phyloP scores from a whole-genome alignment of 352 stramenopile genomes.

The Pythium sp. region DNA sequence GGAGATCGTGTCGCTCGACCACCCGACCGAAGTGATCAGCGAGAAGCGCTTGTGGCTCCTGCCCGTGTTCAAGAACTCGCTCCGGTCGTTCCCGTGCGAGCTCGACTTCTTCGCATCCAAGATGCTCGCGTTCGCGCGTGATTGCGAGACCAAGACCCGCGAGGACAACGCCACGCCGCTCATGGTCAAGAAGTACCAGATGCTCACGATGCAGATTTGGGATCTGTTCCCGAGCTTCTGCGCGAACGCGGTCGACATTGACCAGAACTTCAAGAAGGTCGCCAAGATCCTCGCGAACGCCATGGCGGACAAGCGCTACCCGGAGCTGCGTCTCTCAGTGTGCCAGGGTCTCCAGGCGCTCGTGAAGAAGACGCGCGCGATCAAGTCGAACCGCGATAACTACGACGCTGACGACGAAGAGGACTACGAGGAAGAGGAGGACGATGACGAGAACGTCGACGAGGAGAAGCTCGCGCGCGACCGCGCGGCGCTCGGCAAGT shows the following conservation, averaged over 20 bases:
- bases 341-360: conserved; percentile 83
- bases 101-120: conserved; percentile 74
- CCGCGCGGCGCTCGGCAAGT: conserved; percentile 75
- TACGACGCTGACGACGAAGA: conserved; percentile 46
- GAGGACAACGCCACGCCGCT: conserved; percentile 66
- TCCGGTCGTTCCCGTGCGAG: conserved; percentile 50
- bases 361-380: conserved; percentile 65
- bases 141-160: conserved; percentile 65
- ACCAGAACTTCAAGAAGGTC: conserved; percentile 81
- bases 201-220: conserved; percentile 80
- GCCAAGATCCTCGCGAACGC: conserved; percentile 85
- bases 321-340: conserved; percentile 77
- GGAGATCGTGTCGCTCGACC: conserved; percentile 67
- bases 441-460: conserved; percentile 58
- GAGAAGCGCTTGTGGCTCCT: conserved; percentile 80
- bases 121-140: conserved; percentile 67
- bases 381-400: conserved; percentile 38
- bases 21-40: conserved; percentile 67
- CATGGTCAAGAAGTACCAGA: conserved; percentile 72
- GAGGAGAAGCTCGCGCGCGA: conserved; percentile 76
- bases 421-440: conserved; percentile 34
- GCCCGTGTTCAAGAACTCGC: conserved; percentile 70
- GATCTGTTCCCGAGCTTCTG: conserved; percentile 80
- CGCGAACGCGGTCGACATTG: conserved; percentile 65
- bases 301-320: conserved; percentile 85